Evolutionary conservation across 768 basidiomycete species (phyloP).

Genomic region (Leccinellum albellum): DNA sequence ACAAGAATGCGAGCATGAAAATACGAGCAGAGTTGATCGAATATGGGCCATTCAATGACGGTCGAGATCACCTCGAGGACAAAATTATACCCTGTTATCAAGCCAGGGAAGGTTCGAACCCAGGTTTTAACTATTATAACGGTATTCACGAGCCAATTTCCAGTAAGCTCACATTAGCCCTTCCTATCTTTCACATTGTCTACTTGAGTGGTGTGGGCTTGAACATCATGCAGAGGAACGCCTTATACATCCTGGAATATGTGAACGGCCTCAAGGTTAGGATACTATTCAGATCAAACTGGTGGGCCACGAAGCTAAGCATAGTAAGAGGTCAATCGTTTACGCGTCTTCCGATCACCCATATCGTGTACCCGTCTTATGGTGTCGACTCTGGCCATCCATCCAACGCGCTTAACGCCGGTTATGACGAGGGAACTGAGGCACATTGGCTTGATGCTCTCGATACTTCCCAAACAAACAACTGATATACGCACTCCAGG

Average conservation of each 20-base stretch:
- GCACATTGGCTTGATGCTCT: neutral
- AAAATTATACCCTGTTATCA: constrained; percentile 22
- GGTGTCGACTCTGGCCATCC: neutral
- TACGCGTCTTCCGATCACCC: no score
- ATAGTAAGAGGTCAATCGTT: no score
- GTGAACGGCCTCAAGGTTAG: no score
- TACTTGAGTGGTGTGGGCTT: neutral
- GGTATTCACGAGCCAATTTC: neutral
- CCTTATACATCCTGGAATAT: no score
- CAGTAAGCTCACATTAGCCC: neutral
- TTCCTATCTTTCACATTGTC: neutral
- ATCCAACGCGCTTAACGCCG: neutral
- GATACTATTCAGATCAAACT: no score
- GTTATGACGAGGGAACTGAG: neutral
- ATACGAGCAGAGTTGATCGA: constrained; percentile 30
- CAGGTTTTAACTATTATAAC: constrained; percentile 10
- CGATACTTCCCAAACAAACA: neutral
- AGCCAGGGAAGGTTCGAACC: constrained; percentile 7
- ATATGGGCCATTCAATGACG: constrained; percentile 23
- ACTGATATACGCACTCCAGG: neutral
- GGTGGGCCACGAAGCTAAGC: no score
- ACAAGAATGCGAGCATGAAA: constrained; percentile 28
- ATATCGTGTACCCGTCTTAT: neutral
- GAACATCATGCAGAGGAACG: neutral
- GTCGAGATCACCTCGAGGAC: constrained; percentile 10